Conservation (phyloP, 257 asterid species). For the Anisodus acutangulus region DNA sequence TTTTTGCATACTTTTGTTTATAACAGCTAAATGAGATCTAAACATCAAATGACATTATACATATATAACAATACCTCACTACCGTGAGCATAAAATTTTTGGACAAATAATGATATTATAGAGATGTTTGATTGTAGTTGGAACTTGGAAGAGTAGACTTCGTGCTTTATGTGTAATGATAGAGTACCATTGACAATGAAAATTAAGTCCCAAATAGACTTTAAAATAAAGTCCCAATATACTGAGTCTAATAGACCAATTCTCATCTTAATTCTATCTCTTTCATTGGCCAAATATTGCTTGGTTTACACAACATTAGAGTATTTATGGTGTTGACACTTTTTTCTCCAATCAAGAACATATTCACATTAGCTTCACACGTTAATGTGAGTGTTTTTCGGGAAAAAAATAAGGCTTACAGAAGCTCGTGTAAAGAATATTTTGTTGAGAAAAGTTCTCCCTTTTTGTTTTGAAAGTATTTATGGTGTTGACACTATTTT, state of each 20-base stretch:
- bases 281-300: not conserved
- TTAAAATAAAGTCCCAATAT: not conserved
- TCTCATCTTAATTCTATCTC: conserved; percentile 9
- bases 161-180: not conserved
- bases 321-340: not conserved
- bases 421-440: too few relatives aligned
- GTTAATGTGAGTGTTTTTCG: too few relatives aligned
- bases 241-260: not conserved
- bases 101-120: too few relatives aligned
- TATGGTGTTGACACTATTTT: not conserved
- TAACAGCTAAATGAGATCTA: too few relatives aligned
- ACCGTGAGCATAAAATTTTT: too few relatives aligned
- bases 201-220: not conserved
- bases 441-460: too few relatives aligned
- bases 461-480: too few relatives aligned
- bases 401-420: too few relatives aligned
- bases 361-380: not conserved
- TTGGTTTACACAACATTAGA: not conserved
- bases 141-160: not conserved
- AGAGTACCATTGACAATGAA: not conserved
- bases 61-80: too few relatives aligned
- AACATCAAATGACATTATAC: too few relatives aligned
- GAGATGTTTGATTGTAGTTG: too few relatives aligned
- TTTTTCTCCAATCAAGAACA: not conserved
- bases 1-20: too few relatives aligned